Evolutionary conservation across 2,329 filamentous ascomycete genomes (phyloP).

Genomic region (Fusarium sp.): DNA sequence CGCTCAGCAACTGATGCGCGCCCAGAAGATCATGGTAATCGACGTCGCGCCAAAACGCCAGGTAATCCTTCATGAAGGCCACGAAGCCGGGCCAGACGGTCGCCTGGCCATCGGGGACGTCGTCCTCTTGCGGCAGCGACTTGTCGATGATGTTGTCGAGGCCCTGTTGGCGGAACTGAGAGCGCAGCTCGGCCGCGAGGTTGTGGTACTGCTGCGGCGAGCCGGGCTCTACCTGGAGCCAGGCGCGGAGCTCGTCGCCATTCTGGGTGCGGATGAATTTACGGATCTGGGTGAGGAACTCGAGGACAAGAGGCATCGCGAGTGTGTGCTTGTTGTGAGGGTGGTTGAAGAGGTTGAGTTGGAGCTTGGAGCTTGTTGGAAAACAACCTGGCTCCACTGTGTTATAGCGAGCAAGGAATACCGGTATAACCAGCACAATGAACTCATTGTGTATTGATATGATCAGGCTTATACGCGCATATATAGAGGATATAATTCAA

Average conservation of each 20-base stretch:
- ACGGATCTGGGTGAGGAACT: constrained; percentile 75
- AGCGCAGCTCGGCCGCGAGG: constrained; percentile 74
- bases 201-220: constrained; percentile 73
- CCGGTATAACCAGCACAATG: too few species aligned
- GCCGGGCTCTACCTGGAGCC: constrained; percentile 79
- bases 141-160: constrained; percentile 73
- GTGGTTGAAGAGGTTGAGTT: constrained; percentile 11
- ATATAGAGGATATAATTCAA: too few species aligned
- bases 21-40: constrained; percentile 78
- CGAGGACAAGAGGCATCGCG: constrained; percentile 70
- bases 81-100: constrained; percentile 81
- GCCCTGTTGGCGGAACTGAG: constrained; percentile 62
- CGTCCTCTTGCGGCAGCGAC: constrained; percentile 71
- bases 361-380: constrained; percentile 6
- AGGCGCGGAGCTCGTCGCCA: constrained; percentile 73
- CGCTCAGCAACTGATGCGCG: constrained; percentile 79
- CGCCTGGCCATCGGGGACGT: constrained; percentile 71
- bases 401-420: background rate
- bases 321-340: background rate
- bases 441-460: too few species aligned
- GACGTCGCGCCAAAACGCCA: constrained; percentile 83
- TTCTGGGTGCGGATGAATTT: constrained; percentile 67
- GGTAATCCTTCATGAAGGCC: constrained; percentile 82
- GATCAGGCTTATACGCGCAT: too few species aligned
- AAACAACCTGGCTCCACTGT: constrained; percentile 39